These are phyloP conservation scores for Phanerochaete sordida DNA, from an alignment of 768 basidiomycete genomes.

Conservation along the genomic window DNA sequence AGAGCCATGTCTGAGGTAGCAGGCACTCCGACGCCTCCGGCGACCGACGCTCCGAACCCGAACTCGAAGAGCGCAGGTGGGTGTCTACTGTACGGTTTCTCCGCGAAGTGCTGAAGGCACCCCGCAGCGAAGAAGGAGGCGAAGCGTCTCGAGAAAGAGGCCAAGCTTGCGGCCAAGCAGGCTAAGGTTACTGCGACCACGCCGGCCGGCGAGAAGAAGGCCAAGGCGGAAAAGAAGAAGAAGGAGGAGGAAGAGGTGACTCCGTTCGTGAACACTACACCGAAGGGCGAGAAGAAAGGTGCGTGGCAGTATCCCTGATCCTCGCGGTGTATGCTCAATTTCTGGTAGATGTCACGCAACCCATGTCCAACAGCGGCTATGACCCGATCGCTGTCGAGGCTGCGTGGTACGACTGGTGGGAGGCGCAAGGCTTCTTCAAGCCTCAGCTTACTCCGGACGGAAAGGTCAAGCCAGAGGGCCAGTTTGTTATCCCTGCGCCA, in stretches of 20 bases:
- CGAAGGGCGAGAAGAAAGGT: conserved; percentile 95
- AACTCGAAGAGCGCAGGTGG: conserved; percentile 40
- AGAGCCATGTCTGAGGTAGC: conserved; percentile 20
- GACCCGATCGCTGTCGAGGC: conserved; percentile 94
- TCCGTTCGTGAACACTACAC: conserved; percentile 86
- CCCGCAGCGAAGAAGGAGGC: conserved; percentile 73
- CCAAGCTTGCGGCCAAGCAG: conserved; percentile 76
- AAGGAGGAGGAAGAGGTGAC: conserved; percentile 66
- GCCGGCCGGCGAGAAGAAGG: conserved; percentile 59
- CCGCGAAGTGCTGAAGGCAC: conserved; percentile 24
- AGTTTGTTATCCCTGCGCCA: conserved; percentile 85
- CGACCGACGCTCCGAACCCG: conserved; percentile 9
- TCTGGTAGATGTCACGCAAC: conserved; percentile 68
- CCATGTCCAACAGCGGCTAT: conserved; percentile 84
- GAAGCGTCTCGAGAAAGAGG: conserved; percentile 75
- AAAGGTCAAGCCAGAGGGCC: conserved; percentile 55
- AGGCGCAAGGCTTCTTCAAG: conserved; percentile 84
- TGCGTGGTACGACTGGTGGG: conserved; percentile 99
- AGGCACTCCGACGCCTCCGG: conserved; percentile 3
- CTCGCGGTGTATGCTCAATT: not conserved
- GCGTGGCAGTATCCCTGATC: conserved; percentile 10
- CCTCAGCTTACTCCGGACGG: conserved; percentile 62
- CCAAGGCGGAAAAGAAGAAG: conserved; percentile 74
- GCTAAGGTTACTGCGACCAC: conserved; percentile 70
- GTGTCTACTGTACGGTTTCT: conserved; percentile 9